Conservation (phyloP, 768 basidiomycete genomes). For the Auricularia sp. region DNA sequence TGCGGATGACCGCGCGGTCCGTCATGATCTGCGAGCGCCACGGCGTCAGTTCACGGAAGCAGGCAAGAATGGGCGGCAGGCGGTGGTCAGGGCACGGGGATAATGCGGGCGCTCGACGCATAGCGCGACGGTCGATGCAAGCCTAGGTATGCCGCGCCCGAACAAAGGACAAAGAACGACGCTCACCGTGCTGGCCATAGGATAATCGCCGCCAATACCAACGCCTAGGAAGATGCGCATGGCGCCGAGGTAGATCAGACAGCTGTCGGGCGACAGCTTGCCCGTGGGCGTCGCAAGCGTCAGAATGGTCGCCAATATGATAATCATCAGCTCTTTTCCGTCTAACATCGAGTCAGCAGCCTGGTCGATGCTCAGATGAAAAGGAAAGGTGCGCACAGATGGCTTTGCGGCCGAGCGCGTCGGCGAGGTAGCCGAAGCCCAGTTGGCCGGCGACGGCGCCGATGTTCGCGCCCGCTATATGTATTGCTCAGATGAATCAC, state of each 20-base stretch:
- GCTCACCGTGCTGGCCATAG: conserved; percentile 51
- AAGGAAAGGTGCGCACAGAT: conserved; percentile 35
- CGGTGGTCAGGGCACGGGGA: too few species aligned
- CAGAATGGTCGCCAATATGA: conserved; percentile 68
- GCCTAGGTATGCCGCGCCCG: too few species aligned
- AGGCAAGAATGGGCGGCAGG: too few species aligned
- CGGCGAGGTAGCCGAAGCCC: conserved; percentile 56
- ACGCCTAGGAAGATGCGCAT: conserved; percentile 69
- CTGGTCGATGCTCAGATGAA: conserved; percentile 1
- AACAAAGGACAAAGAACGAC: too few species aligned
- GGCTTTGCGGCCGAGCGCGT: conserved; percentile 58
- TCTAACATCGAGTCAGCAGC: conserved; percentile 26
- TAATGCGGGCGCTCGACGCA: too few species aligned
- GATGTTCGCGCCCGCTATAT: conserved; percentile 42
- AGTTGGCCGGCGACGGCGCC: conserved; percentile 66
- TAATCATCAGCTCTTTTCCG: conserved; percentile 72
- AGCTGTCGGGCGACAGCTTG: conserved; percentile 38
- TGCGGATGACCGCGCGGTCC: conserved; percentile 54
- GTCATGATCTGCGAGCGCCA: conserved; percentile 26
- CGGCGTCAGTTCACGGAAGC: too few species aligned
- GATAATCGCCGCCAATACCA: conserved; percentile 74
- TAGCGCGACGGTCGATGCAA: too few species aligned
- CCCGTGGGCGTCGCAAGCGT: conserved; percentile 57
- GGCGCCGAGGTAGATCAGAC: conserved; percentile 52
- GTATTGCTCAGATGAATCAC: neutral